A percentile compares a stretch with the other conserved stretches of the same genome.
Conservation (phyloP, 345 rosid species). For the Cardamine resedifolia region DNA sequence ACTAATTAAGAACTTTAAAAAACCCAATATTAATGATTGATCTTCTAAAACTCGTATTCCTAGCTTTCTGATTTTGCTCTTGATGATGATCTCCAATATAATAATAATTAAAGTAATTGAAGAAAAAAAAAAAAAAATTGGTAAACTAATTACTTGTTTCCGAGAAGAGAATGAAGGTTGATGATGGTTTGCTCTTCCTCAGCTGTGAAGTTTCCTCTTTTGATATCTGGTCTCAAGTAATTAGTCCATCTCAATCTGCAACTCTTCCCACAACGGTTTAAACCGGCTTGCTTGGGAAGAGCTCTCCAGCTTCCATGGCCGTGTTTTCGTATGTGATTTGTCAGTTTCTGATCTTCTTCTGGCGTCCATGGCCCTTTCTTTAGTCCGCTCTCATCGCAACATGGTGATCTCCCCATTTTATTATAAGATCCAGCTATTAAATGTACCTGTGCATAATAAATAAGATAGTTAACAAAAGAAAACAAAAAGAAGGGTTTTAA, state of each 20-base stretch:
- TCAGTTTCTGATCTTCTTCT: conserved; percentile 62
- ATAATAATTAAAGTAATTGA: background rate
- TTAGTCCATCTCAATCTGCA: conserved; percentile 81
- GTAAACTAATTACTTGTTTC: conserved; percentile 55
- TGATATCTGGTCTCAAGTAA: conserved; percentile 75
- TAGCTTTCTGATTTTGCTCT: background rate
- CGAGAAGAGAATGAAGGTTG: conserved; percentile 63
- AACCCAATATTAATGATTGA: background rate
- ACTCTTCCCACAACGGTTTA: conserved; percentile 83
- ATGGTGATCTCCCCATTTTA: conserved; percentile 48
- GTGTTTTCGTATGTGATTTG: conserved; percentile 50
- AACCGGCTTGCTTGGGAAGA: conserved; percentile 66
- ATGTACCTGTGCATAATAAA: background rate
- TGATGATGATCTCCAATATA: background rate
- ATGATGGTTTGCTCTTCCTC: conserved; percentile 77
- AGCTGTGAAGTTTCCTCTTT: conserved; percentile 66
- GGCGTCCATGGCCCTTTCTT: conserved; percentile 87
- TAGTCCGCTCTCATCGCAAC: conserved; percentile 47
- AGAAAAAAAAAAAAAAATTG: background rate
- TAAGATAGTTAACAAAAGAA: background rate
- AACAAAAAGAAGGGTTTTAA: background rate
- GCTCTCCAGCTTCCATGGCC: conserved; percentile 89
- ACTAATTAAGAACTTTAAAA: background rate
- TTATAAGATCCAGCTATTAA: background rate
- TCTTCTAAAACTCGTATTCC: background rate